phyloP scores from a whole-genome alignment of 139 green algal species.

The Penium margaritaceum region DNA sequence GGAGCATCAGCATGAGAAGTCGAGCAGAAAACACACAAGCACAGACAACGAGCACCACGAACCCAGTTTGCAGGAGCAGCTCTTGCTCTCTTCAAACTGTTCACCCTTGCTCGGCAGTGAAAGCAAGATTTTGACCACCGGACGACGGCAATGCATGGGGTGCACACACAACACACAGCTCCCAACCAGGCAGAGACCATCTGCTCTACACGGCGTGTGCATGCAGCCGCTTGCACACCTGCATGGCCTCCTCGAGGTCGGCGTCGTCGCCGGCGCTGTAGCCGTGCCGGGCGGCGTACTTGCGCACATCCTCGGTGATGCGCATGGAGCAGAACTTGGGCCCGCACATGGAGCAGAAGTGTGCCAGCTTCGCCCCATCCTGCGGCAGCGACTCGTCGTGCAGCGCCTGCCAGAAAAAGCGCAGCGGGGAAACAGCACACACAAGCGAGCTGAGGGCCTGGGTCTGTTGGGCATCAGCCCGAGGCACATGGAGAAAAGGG shows the following conservation, averaged over 20 bases:
- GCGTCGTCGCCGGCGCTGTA: slow-evolving; percentile 14
- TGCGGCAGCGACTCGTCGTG: slow-evolving; percentile 52
- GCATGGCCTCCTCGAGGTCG: slow-evolving; percentile 24
- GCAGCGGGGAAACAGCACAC: no score
- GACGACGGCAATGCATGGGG: no score
- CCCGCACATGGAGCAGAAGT: slow-evolving; percentile 57
- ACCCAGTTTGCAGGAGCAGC: background rate
- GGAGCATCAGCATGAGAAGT: background rate
- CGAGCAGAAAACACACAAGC: background rate
- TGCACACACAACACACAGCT: no score
- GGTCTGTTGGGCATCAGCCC: no score
- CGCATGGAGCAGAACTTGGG: slow-evolving; percentile 54
- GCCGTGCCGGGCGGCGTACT: slow-evolving; percentile 45
- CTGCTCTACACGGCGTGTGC: background rate
- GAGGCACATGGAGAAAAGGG: no score
- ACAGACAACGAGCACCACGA: background rate
- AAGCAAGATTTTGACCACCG: no score
- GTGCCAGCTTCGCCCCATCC: slow-evolving; percentile 50
- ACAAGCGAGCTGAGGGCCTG: no score
- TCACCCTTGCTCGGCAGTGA: no score
- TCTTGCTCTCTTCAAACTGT: background rate
- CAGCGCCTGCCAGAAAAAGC: slow-evolving; percentile 32
- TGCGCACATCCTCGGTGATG: slow-evolving; percentile 53
- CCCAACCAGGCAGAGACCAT: background rate
- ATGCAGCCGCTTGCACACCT: no score